phyloP scores from a whole-genome alignment of 768 basidiomycete species.

The Tylopilus balloui region DNA sequence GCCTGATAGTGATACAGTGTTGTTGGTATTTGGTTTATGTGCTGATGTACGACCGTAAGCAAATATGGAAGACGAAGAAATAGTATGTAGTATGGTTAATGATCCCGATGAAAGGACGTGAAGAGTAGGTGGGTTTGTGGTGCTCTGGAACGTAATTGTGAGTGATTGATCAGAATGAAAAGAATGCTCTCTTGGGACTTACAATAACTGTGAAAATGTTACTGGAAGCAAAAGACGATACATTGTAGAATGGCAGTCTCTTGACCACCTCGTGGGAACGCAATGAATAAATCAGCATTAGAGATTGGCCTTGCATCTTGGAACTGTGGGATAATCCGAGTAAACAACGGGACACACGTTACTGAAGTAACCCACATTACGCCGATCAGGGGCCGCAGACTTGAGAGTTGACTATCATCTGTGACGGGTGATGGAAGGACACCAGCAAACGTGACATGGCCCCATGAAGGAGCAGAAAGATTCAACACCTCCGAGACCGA shows the following conservation, averaged over 20 bases:
- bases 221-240: constrained; percentile 43
- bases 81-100: constrained; percentile 46
- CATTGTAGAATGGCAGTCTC: constrained; percentile 40
- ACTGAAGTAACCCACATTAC: constrained; percentile 28
- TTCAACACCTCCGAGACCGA: constrained; percentile 52
- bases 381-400: constrained; percentile 34
- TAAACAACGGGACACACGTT: constrained; percentile 4
- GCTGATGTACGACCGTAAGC: constrained; percentile 38
- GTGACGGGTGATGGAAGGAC: constrained; percentile 35
- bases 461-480: constrained; percentile 36
- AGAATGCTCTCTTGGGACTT: constrained; percentile 24
- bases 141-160: constrained; percentile 40
- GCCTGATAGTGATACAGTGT: constrained; percentile 38
- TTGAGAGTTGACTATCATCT: constrained; percentile 28
- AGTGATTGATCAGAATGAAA: background rate
- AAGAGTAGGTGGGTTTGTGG: constrained; percentile 50
- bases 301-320: constrained; percentile 19
- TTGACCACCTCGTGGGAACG: constrained; percentile 48
- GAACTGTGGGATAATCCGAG: constrained; percentile 15
- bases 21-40: constrained; percentile 33
- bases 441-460: constrained; percentile 35
- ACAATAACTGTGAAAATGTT: constrained; percentile 54
- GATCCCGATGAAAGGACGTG: constrained; percentile 54
- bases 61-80: constrained; percentile 44
- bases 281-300: constrained; percentile 44